Conservation (phyloP, 371 early-diverging fungal genomes). For the Mucor plumbeus region DNA sequence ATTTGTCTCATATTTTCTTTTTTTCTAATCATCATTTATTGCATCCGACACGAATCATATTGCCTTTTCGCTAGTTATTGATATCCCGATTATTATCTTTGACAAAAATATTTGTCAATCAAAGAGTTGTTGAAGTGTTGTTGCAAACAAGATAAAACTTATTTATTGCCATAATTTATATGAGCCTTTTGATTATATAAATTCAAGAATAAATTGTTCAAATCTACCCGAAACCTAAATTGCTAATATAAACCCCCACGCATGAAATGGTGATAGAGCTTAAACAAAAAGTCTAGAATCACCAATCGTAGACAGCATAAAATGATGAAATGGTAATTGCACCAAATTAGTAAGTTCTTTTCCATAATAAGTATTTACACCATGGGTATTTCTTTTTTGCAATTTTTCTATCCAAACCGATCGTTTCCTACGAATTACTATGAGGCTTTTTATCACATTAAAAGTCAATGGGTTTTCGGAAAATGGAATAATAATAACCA, state of each 20-base stretch:
- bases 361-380: not conserved
- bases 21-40: not conserved
- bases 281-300: not conserved
- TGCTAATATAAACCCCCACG: not conserved
- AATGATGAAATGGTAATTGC: not conserved
- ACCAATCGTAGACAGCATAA: not conserved
- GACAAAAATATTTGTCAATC: not conserved
- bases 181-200: not conserved
- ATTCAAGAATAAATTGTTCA: not conserved
- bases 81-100: not conserved
- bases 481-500: too few species aligned
- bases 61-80: not conserved
- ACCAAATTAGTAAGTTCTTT: not conserved
- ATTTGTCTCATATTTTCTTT: constrained; percentile 1
- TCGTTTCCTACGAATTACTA: too few species aligned
- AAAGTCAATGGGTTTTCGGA: too few species aligned
- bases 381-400: not conserved
- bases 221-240: not conserved
- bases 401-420: too few species aligned
- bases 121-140: too few species aligned
- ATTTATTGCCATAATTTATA: not conserved
- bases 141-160: not conserved
- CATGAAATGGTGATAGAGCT: not conserved
- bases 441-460: too few species aligned
- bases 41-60: constrained; percentile 2